Evolutionary conservation across 2,329 filamentous ascomycete species (phyloP), one percentile per base, ranked within the genome.

Genomic region (Botrytis medusae): DNA sequence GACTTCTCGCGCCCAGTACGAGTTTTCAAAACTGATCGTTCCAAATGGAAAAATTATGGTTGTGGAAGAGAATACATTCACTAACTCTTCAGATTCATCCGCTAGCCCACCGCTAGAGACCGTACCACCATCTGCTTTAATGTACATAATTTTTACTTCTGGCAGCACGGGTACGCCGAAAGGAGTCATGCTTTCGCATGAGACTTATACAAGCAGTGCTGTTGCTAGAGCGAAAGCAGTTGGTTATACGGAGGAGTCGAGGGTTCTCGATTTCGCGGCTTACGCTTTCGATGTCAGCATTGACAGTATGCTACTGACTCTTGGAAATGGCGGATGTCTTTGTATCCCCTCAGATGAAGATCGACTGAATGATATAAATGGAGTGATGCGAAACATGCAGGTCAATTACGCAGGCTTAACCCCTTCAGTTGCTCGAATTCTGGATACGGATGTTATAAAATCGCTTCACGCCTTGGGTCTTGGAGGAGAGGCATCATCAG

Each of bases 251-350:
- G 61, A 72, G 32, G 18, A 44, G n/a, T 76, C 74, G 7, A 68
- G 77, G 4, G 75, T 78, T 10, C 74, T 77, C n/a, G 73, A 79
- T 71, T 81, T 79, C 73, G 75, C 77, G 34, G 76, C 80, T 1
- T 83, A 84, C 70, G 82, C 82, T 18, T 84, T 84, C 63, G 84
- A 84, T 77, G 82, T 81, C 61, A 81, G 81, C 34, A 77, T 70
- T 80, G 4, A 72, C 69, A 16, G 73, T 77, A 4, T 78, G 68
- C 37, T 70, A 46, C 44, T 85, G 18, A 79, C 79, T 32, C 74
- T 79, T 37, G 83, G 84, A 48, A 83, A 81, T 40, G 83, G 84
- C 32, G 83, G 81, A 10, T 82, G 80, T 65, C 77, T 84, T 4
- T 84, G 83, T 62, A 79, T 84, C 14, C 82, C 83, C 1, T 82